Evolutionary conservation across 176 grass and related monocot genomes (phyloP).

Genomic region (Musa beccarii): DNA sequence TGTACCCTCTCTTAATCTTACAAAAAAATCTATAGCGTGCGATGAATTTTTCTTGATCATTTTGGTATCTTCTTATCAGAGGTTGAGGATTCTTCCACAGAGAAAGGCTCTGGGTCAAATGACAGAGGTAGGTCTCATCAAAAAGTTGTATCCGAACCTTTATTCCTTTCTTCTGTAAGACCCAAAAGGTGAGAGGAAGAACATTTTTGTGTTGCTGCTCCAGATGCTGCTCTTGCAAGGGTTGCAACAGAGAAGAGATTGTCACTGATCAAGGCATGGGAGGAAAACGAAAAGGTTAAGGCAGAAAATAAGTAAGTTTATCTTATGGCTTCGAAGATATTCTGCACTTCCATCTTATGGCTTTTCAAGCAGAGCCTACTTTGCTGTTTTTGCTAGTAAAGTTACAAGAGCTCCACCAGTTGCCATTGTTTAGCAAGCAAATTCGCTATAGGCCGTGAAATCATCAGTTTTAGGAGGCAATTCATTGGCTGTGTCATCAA

Average conservation of each 20-base stretch:
- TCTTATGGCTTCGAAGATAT: neutral
- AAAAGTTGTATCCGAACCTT: neutral
- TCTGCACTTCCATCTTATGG: neutral
- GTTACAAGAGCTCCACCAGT: too few species aligned
- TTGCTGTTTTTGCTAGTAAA: too few species aligned
- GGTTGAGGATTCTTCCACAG: conserved; percentile 13
- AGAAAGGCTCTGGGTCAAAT: conserved; percentile 27
- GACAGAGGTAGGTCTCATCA: conserved; percentile 31
- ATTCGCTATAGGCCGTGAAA: too few species aligned
- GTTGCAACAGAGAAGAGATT: conserved; percentile 46
- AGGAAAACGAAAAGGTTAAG: conserved; percentile 65
- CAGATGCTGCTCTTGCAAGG: conserved; percentile 53
- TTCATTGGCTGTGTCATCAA: too few species aligned
- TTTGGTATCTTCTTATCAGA: conserved; percentile 18
- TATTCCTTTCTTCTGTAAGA: neutral
- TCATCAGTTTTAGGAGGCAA: too few species aligned
- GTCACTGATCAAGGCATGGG: conserved; percentile 83
- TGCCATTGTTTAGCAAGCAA: neutral
- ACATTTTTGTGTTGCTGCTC: conserved; percentile 1
- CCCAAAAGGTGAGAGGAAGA: neutral
- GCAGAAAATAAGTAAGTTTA: conserved; percentile 62
- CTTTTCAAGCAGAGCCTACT: neutral
- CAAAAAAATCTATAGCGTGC: too few species aligned
- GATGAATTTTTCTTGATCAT: neutral
- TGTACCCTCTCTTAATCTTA: too few species aligned